Base-by-base conservation (phyloP, 139 green algal genomes). In the Chlamydomonas incerta region DNA sequence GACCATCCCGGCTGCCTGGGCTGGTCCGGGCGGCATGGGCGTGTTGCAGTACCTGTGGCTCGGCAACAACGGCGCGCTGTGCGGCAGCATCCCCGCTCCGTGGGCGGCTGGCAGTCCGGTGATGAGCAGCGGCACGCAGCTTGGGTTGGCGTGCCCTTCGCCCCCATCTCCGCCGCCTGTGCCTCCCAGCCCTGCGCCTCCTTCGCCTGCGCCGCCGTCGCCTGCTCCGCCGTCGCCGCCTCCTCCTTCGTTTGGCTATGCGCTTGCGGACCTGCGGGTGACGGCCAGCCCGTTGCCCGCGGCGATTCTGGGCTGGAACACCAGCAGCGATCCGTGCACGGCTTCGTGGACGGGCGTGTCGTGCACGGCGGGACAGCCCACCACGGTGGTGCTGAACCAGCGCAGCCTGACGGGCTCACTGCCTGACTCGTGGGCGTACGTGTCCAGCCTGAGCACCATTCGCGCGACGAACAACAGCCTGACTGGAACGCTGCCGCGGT, bases 401-500 rank as follows among this genome's bases (percentile, higher is more conserved):
- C 26, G 11, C 8, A 14, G 17, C 17, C 62, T 68, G 26, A 68
- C 8, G 13, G 62, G 62, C 23, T 34, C 24, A 9, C 62, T 68
- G 62, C 62, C 62, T 13, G 9, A 9, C 62, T 33, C 62, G 24
- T 31, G 23, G 62, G 26, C 26, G 17, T 68, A 31, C 24, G 62
- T 68, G 24, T n/a, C 62, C 17, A 68, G 62, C 62, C 62, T 68
- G 62, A 11, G 21, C 8, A 34, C 17, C 62, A n/a, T 68, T n/a
- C 8, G 26, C 24, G 23, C 8, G 13, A n/a, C 8, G 13, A 31
- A 17, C 29, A 41, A 37, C 65, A 71, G 29, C 18, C 41, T 79
- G 21, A 63, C 52, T 1, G 74, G 74, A 4, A 9, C 75, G 2
- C 68, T 89, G 73, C 88, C 83, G 1, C n/a, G 41, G 28, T 74